Conservation (phyloP, 257 asterid genomes). For the Solanum neorickii region DNA sequence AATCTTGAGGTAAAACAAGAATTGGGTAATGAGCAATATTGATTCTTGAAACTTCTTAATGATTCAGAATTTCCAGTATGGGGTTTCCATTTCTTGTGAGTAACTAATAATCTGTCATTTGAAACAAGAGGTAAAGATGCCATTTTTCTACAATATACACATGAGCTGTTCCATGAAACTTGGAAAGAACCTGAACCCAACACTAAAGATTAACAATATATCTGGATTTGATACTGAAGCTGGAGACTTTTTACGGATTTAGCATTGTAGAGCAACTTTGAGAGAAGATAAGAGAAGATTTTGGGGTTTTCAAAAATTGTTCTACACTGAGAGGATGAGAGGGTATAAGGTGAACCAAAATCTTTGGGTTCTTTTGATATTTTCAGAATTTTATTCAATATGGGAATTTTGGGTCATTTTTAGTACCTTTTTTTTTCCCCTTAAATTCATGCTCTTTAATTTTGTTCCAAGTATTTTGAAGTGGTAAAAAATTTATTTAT, state of each 20-base stretch:
- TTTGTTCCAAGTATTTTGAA: background rate
- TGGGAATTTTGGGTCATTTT: background rate
- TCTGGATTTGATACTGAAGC: constrained; percentile 7
- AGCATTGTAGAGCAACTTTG: background rate
- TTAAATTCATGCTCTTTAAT: background rate
- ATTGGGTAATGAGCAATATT: constrained; percentile 21
- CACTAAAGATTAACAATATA: background rate
- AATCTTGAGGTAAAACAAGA: constrained; percentile 4
- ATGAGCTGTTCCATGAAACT: constrained; percentile 19
- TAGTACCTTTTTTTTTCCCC: background rate
- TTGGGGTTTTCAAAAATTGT: constrained; percentile 1
- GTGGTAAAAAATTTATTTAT: too few species aligned
- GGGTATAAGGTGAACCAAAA: background rate
- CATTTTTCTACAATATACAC: constrained; percentile 29
- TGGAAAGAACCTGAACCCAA: constrained; percentile 2
- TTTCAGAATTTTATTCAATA: background rate
- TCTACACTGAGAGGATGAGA: background rate
- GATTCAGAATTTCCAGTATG: background rate
- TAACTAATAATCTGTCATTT: constrained; percentile 28
- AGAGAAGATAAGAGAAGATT: constrained; percentile 14
- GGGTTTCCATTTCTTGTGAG: constrained; percentile 20
- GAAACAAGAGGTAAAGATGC: constrained; percentile 63
- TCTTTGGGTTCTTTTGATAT: background rate
- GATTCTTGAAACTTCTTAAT: constrained; percentile 2
- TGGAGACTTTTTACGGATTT: background rate